Conservation (phyloP, 495 filamentous ascomycete species). For the Daldinia childiae region DNA sequence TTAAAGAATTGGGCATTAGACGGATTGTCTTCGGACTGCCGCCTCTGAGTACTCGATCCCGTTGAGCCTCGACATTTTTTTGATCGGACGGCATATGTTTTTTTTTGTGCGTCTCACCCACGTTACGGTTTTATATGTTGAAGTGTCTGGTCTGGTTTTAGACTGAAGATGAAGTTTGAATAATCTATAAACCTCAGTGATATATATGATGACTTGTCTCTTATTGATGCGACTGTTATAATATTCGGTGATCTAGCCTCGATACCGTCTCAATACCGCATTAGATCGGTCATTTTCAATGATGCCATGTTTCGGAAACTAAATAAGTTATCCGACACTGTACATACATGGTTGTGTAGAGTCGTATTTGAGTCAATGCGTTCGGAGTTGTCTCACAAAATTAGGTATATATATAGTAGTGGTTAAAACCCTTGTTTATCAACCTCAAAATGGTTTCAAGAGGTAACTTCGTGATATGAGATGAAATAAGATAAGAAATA, state of each 20-base stretch:
- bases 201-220: not conserved
- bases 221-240: not conserved
- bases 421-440: not conserved
- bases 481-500: not conserved
- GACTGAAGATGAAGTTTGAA: not conserved
- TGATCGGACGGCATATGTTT: not conserved
- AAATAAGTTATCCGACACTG: not conserved
- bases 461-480: not conserved
- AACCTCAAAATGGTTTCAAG: not conserved
- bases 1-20: constrained; percentile 63
- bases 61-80: constrained; percentile 60
- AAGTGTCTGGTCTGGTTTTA: not conserved
- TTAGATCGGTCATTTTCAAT: not conserved
- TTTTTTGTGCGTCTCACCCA: not conserved
- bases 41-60: constrained; percentile 59
- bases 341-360: not conserved
- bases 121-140: not conserved
- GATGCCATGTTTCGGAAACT: not conserved
- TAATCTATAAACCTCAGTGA: too few relatives aligned
- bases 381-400: not conserved
- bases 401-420: not conserved
- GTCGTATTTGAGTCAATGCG: not conserved
- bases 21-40: constrained; percentile 33
- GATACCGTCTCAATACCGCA: not conserved
- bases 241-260: not conserved